Evolutionary conservation across 306 rosid species (phyloP).

Genomic region (Luffa acutangula): DNA sequence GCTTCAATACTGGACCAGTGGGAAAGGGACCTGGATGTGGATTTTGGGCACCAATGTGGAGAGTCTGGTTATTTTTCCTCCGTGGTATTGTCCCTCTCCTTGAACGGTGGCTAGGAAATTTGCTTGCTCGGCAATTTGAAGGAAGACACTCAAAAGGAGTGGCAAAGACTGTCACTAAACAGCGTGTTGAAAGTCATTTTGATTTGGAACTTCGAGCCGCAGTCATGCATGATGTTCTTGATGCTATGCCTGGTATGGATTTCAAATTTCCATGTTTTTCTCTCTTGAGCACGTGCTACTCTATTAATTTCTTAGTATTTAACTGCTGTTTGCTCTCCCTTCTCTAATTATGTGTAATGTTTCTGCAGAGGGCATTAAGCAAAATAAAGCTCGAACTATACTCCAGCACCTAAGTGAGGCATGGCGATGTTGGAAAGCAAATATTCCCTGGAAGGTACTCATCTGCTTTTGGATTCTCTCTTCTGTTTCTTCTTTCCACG

Average conservation of each 20-base stretch:
- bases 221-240: conserved; percentile 98
- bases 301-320: conserved; percentile 1
- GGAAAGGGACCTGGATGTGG: conserved; percentile 99
- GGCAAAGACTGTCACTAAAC: conserved; percentile 97
- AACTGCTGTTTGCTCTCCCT: not conserved
- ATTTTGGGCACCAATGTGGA: conserved; percentile 99
- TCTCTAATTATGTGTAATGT: not conserved
- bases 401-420: conserved; percentile 99
- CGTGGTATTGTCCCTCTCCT: conserved; percentile 97
- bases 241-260: conserved; percentile 85
- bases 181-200: conserved; percentile 98
- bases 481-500: not conserved
- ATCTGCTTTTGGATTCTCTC: not conserved
- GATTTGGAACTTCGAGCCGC: conserved; percentile 99
- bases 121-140: conserved; percentile 95
- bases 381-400: conserved; percentile 90
- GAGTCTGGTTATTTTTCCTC: conserved; percentile 96
- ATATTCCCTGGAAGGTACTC: conserved; percentile 95
- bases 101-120: conserved; percentile 94
- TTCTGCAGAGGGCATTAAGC: conserved; percentile 88
- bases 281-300: not conserved
- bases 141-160: conserved; percentile 99
- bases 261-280: not conserved
- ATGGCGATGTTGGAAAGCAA: conserved; percentile 99
- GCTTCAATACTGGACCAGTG: conserved; percentile 97